phyloP scores from a whole-genome alignment of 139 green algal genomes.

The Tetraselmis striata region DNA sequence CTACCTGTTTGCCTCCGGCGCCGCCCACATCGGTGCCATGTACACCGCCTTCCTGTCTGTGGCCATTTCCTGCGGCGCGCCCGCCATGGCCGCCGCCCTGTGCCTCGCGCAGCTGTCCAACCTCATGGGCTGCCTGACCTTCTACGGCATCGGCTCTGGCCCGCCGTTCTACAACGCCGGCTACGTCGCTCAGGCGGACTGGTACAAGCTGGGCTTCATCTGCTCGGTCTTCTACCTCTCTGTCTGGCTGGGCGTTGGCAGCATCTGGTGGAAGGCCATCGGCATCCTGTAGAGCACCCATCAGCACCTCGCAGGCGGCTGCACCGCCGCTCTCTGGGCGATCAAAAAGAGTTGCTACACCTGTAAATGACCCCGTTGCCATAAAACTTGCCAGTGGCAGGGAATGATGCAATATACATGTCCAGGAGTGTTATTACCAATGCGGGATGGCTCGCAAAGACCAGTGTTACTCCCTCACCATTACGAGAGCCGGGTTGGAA shows the following conservation, averaged over 20 bases:
- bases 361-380: no score
- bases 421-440: no score
- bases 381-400: no score
- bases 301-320: neutral
- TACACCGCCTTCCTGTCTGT: slow-evolving; percentile 99
- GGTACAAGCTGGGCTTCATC: slow-evolving; percentile 89
- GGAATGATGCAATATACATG: no score
- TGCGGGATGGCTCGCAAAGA: no score
- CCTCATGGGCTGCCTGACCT: slow-evolving; percentile 98
- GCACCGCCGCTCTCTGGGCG: no score
- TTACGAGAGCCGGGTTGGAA: no score
- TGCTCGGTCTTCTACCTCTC: slow-evolving; percentile 89
- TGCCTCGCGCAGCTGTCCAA: slow-evolving; percentile 82
- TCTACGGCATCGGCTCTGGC: slow-evolving; percentile 97
- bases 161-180: slow-evolving; percentile 90
- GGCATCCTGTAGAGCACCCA: slow-evolving; percentile 51
- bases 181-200: slow-evolving; percentile 82
- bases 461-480: no score
- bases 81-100: slow-evolving; percentile 55
- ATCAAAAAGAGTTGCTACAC: no score
- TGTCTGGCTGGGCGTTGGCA: slow-evolving; percentile 83
- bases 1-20: slow-evolving; percentile 98
- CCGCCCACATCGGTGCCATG: slow-evolving; percentile 99
- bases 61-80: slow-evolving; percentile 79
- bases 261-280: slow-evolving; percentile 93